Evolutionary conservation across 2,329 filamentous ascomycete genomes (phyloP).

Genomic region (Cytospora chrysosperma): DNA sequence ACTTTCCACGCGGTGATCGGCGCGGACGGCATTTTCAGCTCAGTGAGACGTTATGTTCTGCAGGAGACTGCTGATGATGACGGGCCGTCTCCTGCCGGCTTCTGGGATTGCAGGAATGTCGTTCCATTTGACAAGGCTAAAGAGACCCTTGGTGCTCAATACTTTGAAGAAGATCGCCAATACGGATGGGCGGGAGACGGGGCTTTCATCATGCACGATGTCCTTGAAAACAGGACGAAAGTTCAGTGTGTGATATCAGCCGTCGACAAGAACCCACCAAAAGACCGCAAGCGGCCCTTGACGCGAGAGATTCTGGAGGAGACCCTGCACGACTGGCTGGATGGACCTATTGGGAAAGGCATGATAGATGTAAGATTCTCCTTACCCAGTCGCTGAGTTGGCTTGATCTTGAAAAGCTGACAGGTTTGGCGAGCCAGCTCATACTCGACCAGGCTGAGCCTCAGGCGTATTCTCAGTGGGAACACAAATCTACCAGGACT

Average conservation of each 20-base stretch:
- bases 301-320: constrained; percentile 17
- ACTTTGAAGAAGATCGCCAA: constrained; percentile 24
- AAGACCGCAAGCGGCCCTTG: constrained; percentile 19
- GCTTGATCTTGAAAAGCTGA: neutral
- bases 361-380: constrained; percentile 16
- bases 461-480: constrained; percentile 24
- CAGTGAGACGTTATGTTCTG: constrained; percentile 27
- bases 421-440: constrained; percentile 8
- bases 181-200: constrained; percentile 26
- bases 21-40: constrained; percentile 28
- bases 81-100: constrained; percentile 19
- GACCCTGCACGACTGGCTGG: constrained; percentile 15
- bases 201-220: constrained; percentile 25
- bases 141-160: constrained; percentile 17
- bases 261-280: constrained; percentile 22
- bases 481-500: constrained; percentile 23
- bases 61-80: constrained; percentile 11
- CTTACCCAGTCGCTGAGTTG: neutral
- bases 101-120: constrained; percentile 24
- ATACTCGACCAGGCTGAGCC: constrained; percentile 21
- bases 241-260: constrained; percentile 26
- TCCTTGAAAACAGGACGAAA: constrained; percentile 24
- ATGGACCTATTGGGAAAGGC: constrained; percentile 16
- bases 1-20: constrained; percentile 28
- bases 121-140: constrained; percentile 24